Evolutionary conservation across 441 rosid genomes (phyloP), one percentile per base, ranked within the genome.

Genomic region (Monsonia emarginata): DNA sequence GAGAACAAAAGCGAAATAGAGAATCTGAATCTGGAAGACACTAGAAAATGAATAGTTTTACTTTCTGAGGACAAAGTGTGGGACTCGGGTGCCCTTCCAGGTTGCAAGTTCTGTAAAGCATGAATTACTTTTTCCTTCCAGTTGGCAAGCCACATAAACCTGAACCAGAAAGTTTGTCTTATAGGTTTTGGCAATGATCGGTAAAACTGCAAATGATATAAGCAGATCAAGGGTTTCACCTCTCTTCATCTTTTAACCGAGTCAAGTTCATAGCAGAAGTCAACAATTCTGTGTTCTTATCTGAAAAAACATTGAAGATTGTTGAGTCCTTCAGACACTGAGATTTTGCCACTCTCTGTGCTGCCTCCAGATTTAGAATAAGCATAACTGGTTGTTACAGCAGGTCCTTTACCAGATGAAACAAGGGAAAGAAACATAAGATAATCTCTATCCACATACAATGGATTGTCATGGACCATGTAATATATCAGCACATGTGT

Each of bases 321-420:
- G 82, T 26, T 72, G 48, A 61, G 84, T 0, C 4, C 36, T 31
- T 31, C 4, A 3, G 36, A 31, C 7, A 75, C 40, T 81, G 82
- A 59, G 65, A 26, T 69, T 73, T 79, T 48, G 69, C 66, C 66
- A 81, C 83, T 72, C 79, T 82, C 72, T 68, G 82, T n/a, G 70
- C 74, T 42, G 77, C 71, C 64, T 80, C 86, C 72, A 78, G 88
- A 75, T 77, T 81, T 69, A 82, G 82, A 74, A 85, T 72, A 72
- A 86, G 84, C 84, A 85, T 83, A 67, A 84, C 85, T 73, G 98
- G 90, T 60, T 81, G 86, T 75, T 84, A 85, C 76, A 95, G 72
- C 59, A 81, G 57, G 74, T 85, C 96, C 97, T 95, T 79, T 63
- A 11, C 63, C 69, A 72, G 72, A 32, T 70, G 68, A 66, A 56